Evolutionary conservation across 202 grass and related monocot species (phyloP).

Genomic region (Carex sylvatica): DNA sequence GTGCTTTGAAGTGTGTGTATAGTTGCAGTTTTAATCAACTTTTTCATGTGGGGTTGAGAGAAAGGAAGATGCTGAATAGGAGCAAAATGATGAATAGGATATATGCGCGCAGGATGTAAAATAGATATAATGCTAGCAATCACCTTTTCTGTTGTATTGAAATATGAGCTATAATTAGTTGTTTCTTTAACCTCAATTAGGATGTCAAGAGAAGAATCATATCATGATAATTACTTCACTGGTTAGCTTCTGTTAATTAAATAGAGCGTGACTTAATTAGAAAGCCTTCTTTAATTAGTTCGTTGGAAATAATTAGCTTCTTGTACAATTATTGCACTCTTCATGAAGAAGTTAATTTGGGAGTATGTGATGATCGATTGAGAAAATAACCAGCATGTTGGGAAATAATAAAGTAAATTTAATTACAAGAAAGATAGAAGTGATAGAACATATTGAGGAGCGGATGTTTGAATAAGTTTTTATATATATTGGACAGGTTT

Average conservation of each 20-base stretch:
- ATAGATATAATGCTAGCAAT: conserved; percentile 15
- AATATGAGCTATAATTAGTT: background rate
- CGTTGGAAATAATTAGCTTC: background rate
- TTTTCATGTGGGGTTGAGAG: conserved; percentile 4
- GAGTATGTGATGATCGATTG: conserved; percentile 10
- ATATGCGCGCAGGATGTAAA: background rate
- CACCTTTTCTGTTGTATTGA: conserved; percentile 8
- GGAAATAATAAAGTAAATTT: background rate
- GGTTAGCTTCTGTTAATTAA: background rate
- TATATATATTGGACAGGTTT: background rate
- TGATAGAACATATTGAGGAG: background rate
- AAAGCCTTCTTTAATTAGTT: conserved; percentile 1
- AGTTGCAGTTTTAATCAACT: conserved; percentile 4
- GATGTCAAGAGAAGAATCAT: background rate
- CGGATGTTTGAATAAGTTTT: background rate
- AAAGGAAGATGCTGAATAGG: background rate
- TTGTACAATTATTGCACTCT: background rate
- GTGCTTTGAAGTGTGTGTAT: background rate
- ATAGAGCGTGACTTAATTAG: background rate
- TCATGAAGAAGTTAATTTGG: conserved; percentile 16
- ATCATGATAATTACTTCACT: background rate
- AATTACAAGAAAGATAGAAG: background rate
- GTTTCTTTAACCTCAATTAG: background rate
- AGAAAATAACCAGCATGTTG: background rate
- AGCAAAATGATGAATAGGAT: conserved; percentile 12